Evolutionary conservation across 371 early-diverging fungal genomes (phyloP).

Genomic region (Rhizopus delemar): DNA sequence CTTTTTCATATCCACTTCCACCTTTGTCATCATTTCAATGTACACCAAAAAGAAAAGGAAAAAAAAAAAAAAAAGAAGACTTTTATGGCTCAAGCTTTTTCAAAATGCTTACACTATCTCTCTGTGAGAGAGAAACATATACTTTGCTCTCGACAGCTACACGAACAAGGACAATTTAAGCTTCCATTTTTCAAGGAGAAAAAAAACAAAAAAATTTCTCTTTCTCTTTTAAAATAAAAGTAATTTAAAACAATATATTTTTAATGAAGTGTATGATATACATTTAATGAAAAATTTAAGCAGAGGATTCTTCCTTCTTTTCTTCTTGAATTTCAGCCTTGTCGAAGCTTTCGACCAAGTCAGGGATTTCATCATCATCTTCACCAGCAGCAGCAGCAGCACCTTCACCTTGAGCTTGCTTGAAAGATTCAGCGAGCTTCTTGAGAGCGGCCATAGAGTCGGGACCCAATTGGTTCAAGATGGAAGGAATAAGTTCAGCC

Average conservation of each 20-base stretch:
- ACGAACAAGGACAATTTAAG: too few relatives aligned
- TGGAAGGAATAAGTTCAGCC: constrained; percentile 89
- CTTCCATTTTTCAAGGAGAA: too few relatives aligned
- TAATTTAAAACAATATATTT: background rate
- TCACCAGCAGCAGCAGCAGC: constrained; percentile 42
- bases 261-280: constrained; percentile 1
- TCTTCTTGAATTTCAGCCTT: constrained; percentile 55
- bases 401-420: constrained; percentile 60
- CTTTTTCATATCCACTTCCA: background rate
- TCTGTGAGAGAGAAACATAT: too few relatives aligned
- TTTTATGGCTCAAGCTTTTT: background rate
- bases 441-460: constrained; percentile 89
- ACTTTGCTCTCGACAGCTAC: too few relatives aligned
- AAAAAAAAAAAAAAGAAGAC: background rate
- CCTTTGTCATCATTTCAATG: background rate
- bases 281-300: constrained; percentile 12
- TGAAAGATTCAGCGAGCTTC: constrained; percentile 85
- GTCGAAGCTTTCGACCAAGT: constrained; percentile 68
- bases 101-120: background rate
- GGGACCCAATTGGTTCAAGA: constrained; percentile 94
- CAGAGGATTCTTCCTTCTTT: constrained; percentile 27
- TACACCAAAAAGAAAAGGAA: background rate
- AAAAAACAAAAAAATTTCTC: too few relatives aligned
- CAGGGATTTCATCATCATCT: constrained; percentile 79
- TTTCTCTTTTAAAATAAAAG: too few relatives aligned